Base-by-base conservation (phyloP, 2,329 filamentous ascomycete genomes). In the Purpureocillium takamizusanense region DNA sequence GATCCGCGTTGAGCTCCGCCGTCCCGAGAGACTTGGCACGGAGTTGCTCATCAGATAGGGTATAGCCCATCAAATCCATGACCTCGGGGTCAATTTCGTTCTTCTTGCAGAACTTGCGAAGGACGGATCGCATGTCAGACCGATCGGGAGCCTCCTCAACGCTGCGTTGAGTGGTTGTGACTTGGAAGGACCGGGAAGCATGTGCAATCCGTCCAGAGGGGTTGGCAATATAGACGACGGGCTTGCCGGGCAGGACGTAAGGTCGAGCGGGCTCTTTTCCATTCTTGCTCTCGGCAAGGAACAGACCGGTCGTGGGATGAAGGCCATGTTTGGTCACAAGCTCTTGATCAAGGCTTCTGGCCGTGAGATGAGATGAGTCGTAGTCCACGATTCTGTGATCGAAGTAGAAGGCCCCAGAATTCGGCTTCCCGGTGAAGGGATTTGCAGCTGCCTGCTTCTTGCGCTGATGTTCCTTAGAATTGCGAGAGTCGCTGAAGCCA, bases 401-500 rank as follows among this genome's bases (percentile, higher is more conserved):
- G 43, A 72, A 60, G 49, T 76, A 72, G 54, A 73, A 61, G 39
- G 65, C 66, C 41, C 67, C 69, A 33, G 67, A 69, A 50, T 76
- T 74, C 29, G 74, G 72, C 21, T 63, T 67, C 44, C 70, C 63
- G 34, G 75, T 60, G 47, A 69, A 77, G 51, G 67, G 70, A 48
- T 42, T 38, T 12, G 32, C 6, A 18, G 35, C 12, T n/a, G 28
- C 29, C 38, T 27, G 31, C 23, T 29, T 33, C 18, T 33, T 7
- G 21, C 18, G 11, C 35, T 35, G 13, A 15, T 30, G 14, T 25
- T 27, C 10, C 27, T 28, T 66, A 46, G 74, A 71, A 42, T 78
- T 78, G 43, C 67, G 67, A 4, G 72, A 74, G 48, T 78, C 75
- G 16, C 71, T 66, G 52, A 76, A 78, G 12, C 75, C 75, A 43